Percentiles rank a stretch among this genome's conserved stretches.
Conservation (phyloP, 208 protist species). For the Vickermania spadyakhi region DNA sequence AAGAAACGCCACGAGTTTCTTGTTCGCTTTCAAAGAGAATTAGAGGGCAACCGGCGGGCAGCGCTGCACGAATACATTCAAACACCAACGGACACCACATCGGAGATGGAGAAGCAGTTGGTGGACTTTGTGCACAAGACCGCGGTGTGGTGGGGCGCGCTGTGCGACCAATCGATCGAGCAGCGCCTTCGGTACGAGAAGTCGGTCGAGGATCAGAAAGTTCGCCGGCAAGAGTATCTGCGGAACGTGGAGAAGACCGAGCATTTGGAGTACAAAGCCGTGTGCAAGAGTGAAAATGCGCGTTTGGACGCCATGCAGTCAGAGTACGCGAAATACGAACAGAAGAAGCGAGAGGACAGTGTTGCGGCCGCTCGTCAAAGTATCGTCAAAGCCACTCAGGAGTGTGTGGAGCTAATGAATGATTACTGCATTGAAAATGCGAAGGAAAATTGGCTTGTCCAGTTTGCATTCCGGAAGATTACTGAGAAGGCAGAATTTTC, state of each 20-base stretch:
- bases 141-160: slow-evolving; percentile 53
- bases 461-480: slow-evolving; percentile 20
- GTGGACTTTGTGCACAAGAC: slow-evolving; percentile 34
- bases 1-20: slow-evolving; percentile 44
- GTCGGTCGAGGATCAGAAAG: slow-evolving; percentile 20
- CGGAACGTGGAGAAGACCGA: slow-evolving; percentile 31
- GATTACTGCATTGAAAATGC: slow-evolving; percentile 18
- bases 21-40: slow-evolving; percentile 8
- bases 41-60: slow-evolving; percentile 6
- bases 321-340: slow-evolving; percentile 11
- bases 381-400: slow-evolving; percentile 16
- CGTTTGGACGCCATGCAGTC: slow-evolving; percentile 37
- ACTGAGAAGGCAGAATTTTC: slow-evolving; percentile 5
- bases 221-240: slow-evolving; percentile 38
- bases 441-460: slow-evolving; percentile 19
- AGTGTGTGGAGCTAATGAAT: slow-evolving; percentile 29
- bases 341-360: slow-evolving; percentile 9
- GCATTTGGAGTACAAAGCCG: slow-evolving; percentile 24
- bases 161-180: slow-evolving; percentile 59
- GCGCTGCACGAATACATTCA: slow-evolving; percentile 19
- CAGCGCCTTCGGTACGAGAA: slow-evolving; percentile 40
- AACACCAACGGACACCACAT: slow-evolving; percentile 13
- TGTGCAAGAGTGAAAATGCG: slow-evolving; percentile 36
- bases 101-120: slow-evolving; percentile 40
- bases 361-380: slow-evolving; percentile 19